Base-by-base conservation (phyloP, 495 filamentous ascomycete genomes). In the Xanthoparmelia taractica region DNA sequence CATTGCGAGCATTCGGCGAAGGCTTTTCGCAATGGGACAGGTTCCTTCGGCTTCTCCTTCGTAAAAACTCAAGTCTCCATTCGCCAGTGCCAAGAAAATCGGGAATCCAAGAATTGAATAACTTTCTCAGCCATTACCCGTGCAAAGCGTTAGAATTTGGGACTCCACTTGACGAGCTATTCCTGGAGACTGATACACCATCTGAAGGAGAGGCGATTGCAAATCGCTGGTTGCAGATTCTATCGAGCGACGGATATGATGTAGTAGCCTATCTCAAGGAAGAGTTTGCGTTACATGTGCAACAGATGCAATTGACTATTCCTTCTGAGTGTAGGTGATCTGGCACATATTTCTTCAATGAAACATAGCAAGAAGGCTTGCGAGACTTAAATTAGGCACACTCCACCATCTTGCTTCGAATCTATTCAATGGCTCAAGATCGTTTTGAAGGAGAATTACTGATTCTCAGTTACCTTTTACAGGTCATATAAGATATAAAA, bases 181-280 rank as follows among this genome's bases (percentile, higher is more conserved):
- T 57, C 7, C 12, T 0, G 8, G 1, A 0, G 12, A 23, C 31
- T 7, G 12, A n/a, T 20, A 37, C 55, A 38, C 37, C 57, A 27
- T 27, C 43, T 29, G 37, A 58, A 38, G 57, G 36, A 23, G 38
- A 40, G 25, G n/a, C 10, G 27, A n/a, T 23, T 13, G 57, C 57
- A 12, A n/a, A 43, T 43, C 4, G 57, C n/a, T 58, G 57, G 57
- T 8, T 43, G 34, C 18, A n/a, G 17, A 20, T 58, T 23, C 57
- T 58, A 17, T 25, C 17, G n/a, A 58, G 57, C 37, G 37, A 58
- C 43, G 57, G 57, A 29, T 25, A 29, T 6, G 57, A 58, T 29
- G 10, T 43, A 27, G 7, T 20, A 17, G n/a, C 8, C 36, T 58
- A 43, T 27, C n/a, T 58, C 11, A 17, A 61, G 23, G 27, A 36